These are phyloP conservation scores for Alectoria sarmentosa DNA, from an alignment of 495 filamentous ascomycete species.

Conservation along the genomic window DNA sequence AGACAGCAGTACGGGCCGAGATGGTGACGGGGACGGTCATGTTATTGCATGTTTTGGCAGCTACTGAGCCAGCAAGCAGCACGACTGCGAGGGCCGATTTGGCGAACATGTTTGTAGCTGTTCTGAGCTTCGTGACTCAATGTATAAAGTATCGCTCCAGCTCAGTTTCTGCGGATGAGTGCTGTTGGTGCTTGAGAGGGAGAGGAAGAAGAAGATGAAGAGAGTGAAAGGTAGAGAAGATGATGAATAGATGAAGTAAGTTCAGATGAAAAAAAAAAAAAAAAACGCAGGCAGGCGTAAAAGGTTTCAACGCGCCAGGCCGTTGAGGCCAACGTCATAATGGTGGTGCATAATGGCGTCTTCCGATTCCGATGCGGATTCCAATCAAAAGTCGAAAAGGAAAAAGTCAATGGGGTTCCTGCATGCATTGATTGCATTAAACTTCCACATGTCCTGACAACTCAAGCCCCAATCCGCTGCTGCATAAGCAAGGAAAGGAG, in stretches of 20 bases:
- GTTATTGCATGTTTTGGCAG: conserved; percentile 35
- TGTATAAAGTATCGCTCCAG: not conserved
- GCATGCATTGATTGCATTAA: no score
- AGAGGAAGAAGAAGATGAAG: not conserved
- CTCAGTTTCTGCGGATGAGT: not conserved
- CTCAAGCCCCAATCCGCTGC: no score
- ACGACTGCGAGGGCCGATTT: conserved; percentile 10
- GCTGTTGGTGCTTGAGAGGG: not conserved
- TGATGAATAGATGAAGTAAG: not conserved
- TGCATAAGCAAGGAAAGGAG: no score
- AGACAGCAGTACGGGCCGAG: conserved; percentile 34
- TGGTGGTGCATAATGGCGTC: not conserved
- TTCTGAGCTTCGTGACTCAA: not conserved
- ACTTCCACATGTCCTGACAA: no score
- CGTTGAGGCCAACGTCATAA: not conserved
- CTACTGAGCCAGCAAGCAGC: conserved; percentile 16
- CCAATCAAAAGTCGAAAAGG: no score
- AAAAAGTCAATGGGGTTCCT: no score
- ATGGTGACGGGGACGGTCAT: conserved; percentile 33
- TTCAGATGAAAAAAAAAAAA: not conserved
- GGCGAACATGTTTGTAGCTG: not conserved
- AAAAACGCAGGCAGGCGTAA: not conserved
- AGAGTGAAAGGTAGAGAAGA: not conserved
- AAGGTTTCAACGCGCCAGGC: not conserved
- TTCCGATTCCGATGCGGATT: no score